Base-by-base conservation (phyloP, 192 early-diverging fungal species). In the Rhizoclosmatium sp. region DNA sequence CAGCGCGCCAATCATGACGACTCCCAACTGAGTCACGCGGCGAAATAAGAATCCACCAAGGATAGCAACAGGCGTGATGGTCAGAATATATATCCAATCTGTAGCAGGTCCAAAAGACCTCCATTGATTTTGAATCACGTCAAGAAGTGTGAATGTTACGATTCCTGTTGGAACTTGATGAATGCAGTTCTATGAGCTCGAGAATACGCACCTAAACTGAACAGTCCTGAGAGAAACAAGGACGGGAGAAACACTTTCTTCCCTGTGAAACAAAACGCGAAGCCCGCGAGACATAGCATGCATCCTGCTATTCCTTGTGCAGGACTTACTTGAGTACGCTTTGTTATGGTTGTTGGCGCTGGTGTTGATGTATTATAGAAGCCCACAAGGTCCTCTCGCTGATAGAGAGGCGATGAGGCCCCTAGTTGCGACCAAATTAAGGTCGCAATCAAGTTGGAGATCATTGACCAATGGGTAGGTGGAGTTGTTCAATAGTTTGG, bases 81-180 rank as follows among this genome's bases (percentile, higher is more conserved):
- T 5, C 46, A 64, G n/a, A 14, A 80, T 23, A 40, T 80, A 80
- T 46, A 80, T 80, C 69, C 69, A 71, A 7, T 80, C 78, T 14
- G 78, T 70, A 47, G 47, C n/a, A 23, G 69, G 59, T 47, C 78
- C 78, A 42, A 80, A 80, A 21, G 23, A 16, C 4, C 45, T 31
- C 78, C 78, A 80, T 31, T 70, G 47, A 40, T 14, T 10, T 42
- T 80, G 78, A 40, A 40, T 21, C 2, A 80, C 56, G 16, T 80
- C 78, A 9, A 72, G 49, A 39, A 71, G 68, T 2, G 71, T 60
- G 49, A 72, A 80, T 23, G 21, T 14, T 4, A 71, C 39, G 41
- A 80, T 49, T 14, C 59, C 78, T 69, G 45, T 65, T 5, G 47
- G 9, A 44, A 47, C n/a, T 16, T 23, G 10, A 69, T 39, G 41